Conservation (phyloP, 306 rosid genomes). For the Notholithocarpus densiflorus region DNA sequence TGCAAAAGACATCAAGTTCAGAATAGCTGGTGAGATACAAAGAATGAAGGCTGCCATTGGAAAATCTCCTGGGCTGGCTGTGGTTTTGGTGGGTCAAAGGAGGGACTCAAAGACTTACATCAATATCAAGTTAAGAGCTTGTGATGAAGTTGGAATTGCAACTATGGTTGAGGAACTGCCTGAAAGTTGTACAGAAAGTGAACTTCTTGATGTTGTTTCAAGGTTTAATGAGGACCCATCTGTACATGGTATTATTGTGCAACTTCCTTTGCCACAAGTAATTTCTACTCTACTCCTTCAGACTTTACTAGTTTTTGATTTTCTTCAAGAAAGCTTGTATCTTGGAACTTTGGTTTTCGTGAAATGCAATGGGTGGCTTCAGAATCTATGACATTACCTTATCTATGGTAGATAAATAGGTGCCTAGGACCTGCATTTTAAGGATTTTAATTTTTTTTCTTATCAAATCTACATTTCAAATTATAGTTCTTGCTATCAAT, state of each 20-base stretch:
- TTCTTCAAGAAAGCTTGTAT: background rate
- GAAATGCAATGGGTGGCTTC: background rate
- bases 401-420: background rate
- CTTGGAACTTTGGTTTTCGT: background rate
- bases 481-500: background rate
- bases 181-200: slow-evolving; percentile 38
- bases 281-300: background rate
- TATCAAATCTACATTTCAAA: background rate
- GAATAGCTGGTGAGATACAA: slow-evolving; percentile 40
- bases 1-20: slow-evolving; percentile 29
- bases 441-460: background rate
- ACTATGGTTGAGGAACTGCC: slow-evolving; percentile 38
- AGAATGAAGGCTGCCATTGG: slow-evolving; percentile 39
- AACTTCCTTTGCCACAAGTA: slow-evolving; percentile 62
- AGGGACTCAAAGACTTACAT: slow-evolving; percentile 47
- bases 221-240: slow-evolving; percentile 38
- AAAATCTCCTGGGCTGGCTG: slow-evolving; percentile 41
- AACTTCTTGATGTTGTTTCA: slow-evolving; percentile 40
- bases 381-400: background rate
- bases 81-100: slow-evolving; percentile 53
- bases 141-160: slow-evolving; percentile 51
- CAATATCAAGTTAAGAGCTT: slow-evolving; percentile 45
- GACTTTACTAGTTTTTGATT: background rate
- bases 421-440: background rate
- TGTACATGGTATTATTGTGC: slow-evolving; percentile 54